These are phyloP conservation scores for Candida labiduridarum DNA, from an alignment of 1,139 yeast genomes.

Conservation along the genomic window DNA sequence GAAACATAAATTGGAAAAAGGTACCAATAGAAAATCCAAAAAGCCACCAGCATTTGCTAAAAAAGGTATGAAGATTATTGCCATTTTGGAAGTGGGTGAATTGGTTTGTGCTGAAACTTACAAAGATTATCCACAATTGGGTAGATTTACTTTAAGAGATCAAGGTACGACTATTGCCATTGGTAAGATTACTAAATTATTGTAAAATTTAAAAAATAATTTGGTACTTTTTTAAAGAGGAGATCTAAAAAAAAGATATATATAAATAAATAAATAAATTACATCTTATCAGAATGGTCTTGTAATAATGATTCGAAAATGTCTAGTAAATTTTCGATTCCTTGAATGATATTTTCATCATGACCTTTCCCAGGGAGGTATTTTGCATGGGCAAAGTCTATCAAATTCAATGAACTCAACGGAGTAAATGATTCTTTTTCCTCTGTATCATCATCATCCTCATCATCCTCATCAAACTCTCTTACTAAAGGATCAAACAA, in stretches of 20 bases:
- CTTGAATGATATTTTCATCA: conserved; percentile 70
- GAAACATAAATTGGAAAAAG: conserved; percentile 92
- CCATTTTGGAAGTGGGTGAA: conserved; percentile 79
- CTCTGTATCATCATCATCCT: conserved; percentile 33
- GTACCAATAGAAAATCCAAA: conserved; percentile 94
- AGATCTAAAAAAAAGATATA: neutral
- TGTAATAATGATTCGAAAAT: conserved; percentile 34
- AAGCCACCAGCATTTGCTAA: conserved; percentile 98
- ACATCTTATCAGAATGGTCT: neutral
- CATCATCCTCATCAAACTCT: conserved; percentile 26
- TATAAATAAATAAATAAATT: neutral
- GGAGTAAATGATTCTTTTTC: conserved; percentile 19
- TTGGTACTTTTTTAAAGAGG: neutral
- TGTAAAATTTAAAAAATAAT: conserved; percentile 25
- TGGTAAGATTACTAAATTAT: conserved; percentile 86
- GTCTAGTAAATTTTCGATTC: conserved; percentile 60
- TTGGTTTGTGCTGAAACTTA: conserved; percentile 94
- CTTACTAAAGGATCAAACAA: conserved; percentile 43
- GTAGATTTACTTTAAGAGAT: conserved; percentile 97
- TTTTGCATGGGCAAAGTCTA: conserved; percentile 90
- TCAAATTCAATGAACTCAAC: conserved; percentile 56
- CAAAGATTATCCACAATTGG: conserved; percentile 90
- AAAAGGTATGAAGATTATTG: conserved; percentile 98
- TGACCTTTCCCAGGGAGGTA: conserved; percentile 64
- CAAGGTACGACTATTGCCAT: conserved; percentile 98